Conservation (phyloP, 495 filamentous ascomycete genomes). For the Trichocladium antarcticum region DNA sequence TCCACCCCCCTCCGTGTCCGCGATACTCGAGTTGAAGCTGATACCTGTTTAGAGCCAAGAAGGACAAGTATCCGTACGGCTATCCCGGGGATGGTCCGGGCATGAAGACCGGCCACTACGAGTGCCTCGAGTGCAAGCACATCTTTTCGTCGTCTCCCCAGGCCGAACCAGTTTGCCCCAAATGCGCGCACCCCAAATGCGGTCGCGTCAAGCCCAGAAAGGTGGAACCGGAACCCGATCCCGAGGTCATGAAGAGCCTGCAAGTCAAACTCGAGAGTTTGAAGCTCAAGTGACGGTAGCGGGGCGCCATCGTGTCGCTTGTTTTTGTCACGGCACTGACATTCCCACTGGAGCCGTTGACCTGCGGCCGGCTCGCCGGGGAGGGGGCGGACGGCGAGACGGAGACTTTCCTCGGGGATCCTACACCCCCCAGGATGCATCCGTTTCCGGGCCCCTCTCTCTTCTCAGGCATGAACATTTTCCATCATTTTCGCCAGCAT, state of each 20-base stretch:
- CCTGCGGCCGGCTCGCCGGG: too few species aligned
- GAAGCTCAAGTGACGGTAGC: constrained; percentile 24
- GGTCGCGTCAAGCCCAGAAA: constrained; percentile 44
- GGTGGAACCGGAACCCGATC: constrained; percentile 52
- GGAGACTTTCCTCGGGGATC: not conserved
- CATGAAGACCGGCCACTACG: constrained; percentile 42
- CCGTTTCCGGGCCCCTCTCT: constrained; percentile 1
- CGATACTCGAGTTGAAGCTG: constrained; percentile 6
- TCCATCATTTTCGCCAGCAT: not conserved
- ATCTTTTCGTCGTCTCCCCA: constrained; percentile 38
- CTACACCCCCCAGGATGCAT: constrained; percentile 1
- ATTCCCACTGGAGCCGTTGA: not conserved
- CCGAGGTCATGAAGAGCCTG: constrained; percentile 50
- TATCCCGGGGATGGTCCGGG: constrained; percentile 58
- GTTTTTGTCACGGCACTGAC: too few species aligned
- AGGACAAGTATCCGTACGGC: constrained; percentile 62
- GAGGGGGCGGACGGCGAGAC: not conserved
- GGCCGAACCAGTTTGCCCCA: constrained; percentile 41
- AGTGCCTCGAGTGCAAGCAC: constrained; percentile 54
- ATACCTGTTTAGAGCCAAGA: constrained; percentile 46
- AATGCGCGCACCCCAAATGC: constrained; percentile 50
- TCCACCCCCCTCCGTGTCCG: constrained; percentile 2
- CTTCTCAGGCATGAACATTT: constrained; percentile 4
- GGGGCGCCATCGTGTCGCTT: not conserved
- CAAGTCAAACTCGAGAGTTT: constrained; percentile 46